Conservation (phyloP, 1,139 yeast species). For the Kodamaea suecica region DNA sequence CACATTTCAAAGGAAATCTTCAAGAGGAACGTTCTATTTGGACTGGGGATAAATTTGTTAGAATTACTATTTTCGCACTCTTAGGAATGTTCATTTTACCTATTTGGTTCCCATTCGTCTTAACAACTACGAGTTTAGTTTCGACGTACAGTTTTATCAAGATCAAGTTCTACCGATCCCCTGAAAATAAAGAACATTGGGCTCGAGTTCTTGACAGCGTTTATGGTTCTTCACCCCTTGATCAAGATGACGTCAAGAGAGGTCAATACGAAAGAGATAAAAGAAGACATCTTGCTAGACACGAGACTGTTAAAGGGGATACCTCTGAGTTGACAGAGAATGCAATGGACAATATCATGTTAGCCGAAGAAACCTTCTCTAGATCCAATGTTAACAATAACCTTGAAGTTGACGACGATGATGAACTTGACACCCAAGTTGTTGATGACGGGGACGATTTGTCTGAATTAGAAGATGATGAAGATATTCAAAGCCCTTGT, state of each 20-base stretch:
- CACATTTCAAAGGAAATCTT: slow-evolving; percentile 23
- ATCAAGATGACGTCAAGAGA: slow-evolving; percentile 30
- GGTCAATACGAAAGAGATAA: slow-evolving; percentile 32
- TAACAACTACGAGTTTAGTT: slow-evolving; percentile 39
- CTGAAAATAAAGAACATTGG: slow-evolving; percentile 35
- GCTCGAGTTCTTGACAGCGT: slow-evolving; percentile 30
- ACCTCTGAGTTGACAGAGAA: slow-evolving; percentile 39
- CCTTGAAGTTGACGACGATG: slow-evolving; percentile 11
- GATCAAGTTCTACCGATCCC: slow-evolving; percentile 23
- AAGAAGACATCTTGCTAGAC: slow-evolving; percentile 26
- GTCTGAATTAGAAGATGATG: slow-evolving; percentile 13
- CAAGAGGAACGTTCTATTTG: slow-evolving; percentile 42
- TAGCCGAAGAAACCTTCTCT: slow-evolving; percentile 33
- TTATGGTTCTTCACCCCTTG: slow-evolving; percentile 32
- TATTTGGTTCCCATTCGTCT: slow-evolving; percentile 51
- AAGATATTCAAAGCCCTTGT: slow-evolving; percentile 9
- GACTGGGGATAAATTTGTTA: slow-evolving; percentile 24
- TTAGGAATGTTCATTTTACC: slow-evolving; percentile 32
- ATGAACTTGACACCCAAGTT: not conserved
- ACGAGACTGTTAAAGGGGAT: slow-evolving; percentile 43
- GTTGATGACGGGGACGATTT: slow-evolving; percentile 2
- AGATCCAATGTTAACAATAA: slow-evolving; percentile 4
- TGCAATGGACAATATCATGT: slow-evolving; percentile 39
- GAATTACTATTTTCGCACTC: slow-evolving; percentile 19
- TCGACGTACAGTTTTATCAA: slow-evolving; percentile 39